These are phyloP conservation scores for Aspergillus cavernicola DNA, from an alignment of 495 filamentous ascomycete species.

Conservation along the genomic window DNA sequence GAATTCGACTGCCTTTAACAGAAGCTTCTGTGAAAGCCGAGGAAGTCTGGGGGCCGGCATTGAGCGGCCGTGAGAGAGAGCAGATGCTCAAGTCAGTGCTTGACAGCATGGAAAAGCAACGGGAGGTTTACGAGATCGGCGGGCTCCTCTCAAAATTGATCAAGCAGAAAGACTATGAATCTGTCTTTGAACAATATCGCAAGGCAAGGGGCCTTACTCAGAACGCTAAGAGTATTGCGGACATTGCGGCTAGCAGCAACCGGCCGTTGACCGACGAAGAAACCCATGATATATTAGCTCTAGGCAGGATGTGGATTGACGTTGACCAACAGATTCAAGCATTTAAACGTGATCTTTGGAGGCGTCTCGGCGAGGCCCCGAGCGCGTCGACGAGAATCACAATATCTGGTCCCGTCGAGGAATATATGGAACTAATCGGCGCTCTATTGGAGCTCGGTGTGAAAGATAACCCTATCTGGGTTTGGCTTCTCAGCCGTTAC, in stretches of 20 bases:
- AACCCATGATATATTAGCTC: slow-evolving; percentile 78
- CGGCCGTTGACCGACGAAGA: slow-evolving; percentile 64
- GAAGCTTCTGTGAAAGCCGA: slow-evolving; percentile 92
- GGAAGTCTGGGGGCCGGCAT: slow-evolving; percentile 92
- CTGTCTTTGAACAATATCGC: slow-evolving; percentile 78
- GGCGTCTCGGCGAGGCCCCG: slow-evolving; percentile 60
- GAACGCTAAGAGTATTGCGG: slow-evolving; percentile 61
- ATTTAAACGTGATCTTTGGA: slow-evolving; percentile 89
- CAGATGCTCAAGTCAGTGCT: slow-evolving; percentile 74
- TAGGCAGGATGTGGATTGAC: slow-evolving; percentile 92
- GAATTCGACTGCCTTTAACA: slow-evolving; percentile 79
- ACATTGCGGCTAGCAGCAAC: slow-evolving; percentile 44
- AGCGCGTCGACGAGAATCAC: slow-evolving; percentile 40
- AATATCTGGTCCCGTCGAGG: slow-evolving; percentile 55
- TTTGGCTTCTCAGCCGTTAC: slow-evolving; percentile 85
- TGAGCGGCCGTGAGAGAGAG: slow-evolving; percentile 90
- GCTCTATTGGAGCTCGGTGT: slow-evolving; percentile 88
- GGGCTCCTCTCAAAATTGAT: slow-evolving; percentile 77
- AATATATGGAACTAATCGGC: slow-evolving; percentile 85
- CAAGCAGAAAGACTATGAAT: slow-evolving; percentile 83
- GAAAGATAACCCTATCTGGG: slow-evolving; percentile 92
- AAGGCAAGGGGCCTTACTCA: slow-evolving; percentile 72
- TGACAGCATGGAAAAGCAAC: slow-evolving; percentile 68
- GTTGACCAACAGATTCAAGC: slow-evolving; percentile 75
- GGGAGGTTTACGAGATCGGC: slow-evolving; percentile 75